Evolutionary conservation across 305 asterid genomes (phyloP).

Genomic region (Fraxinus velutina): DNA sequence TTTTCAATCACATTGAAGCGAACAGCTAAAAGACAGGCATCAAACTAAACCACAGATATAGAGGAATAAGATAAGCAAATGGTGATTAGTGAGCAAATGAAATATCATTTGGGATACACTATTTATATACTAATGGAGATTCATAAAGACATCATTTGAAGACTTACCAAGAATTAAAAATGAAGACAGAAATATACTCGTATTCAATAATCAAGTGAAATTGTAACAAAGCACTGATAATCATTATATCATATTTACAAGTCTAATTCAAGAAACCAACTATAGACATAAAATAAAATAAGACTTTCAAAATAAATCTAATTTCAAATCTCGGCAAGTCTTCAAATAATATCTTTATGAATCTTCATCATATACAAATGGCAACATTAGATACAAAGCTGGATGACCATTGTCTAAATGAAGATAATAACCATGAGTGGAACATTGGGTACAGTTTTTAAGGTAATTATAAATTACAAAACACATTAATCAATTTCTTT

Average conservation of each 20-base stretch:
- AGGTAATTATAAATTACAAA: neutral
- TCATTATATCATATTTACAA: neutral
- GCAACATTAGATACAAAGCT: neutral
- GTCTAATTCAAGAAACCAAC: neutral
- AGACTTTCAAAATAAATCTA: neutral
- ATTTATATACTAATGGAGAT: neutral
- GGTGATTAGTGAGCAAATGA: neutral
- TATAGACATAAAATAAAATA: neutral
- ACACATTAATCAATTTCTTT: neutral
- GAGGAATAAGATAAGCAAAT: slow-evolving; percentile 1
- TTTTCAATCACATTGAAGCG: neutral
- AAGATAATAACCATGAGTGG: neutral
- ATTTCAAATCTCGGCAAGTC: neutral
- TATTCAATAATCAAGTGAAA: neutral
- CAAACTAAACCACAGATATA: neutral
- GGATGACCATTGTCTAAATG: slow-evolving; percentile 3
- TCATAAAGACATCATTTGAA: neutral
- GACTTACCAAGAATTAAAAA: neutral
- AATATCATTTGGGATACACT: neutral
- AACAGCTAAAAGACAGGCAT: neutral
- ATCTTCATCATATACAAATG: neutral
- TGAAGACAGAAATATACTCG: neutral
- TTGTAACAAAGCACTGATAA: neutral
- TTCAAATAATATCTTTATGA: neutral
- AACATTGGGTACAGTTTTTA: neutral